Conservation (phyloP, 805 yeast species). For the Spathaspora girioi region DNA sequence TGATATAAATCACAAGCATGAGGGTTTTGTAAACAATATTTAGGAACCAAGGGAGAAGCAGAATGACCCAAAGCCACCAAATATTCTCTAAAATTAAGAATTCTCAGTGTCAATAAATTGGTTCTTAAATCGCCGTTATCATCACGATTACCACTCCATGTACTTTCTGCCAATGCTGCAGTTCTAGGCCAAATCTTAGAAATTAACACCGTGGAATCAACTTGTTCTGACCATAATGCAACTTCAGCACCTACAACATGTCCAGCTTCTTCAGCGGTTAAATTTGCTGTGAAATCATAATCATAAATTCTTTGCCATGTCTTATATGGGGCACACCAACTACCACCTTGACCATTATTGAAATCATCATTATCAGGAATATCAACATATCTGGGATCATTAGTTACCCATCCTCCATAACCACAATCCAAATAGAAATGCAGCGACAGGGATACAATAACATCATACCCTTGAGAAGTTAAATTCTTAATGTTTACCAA, state of each 20-base stretch:
- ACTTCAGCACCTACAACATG: constrained; percentile 39
- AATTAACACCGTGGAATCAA: constrained; percentile 26
- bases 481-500: constrained; percentile 20
- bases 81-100: constrained; percentile 37
- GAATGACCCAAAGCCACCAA: constrained; percentile 30
- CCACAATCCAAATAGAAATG: constrained; percentile 42
- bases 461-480: constrained; percentile 32
- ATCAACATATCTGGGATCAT: constrained; percentile 31
- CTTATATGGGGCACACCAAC: constrained; percentile 43
- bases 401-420: constrained; percentile 31
- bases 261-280: constrained; percentile 23
- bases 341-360: constrained; percentile 30
- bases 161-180: constrained; percentile 38
- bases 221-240: constrained; percentile 39
- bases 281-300: constrained; percentile 27
- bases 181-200: constrained; percentile 37
- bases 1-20: constrained; percentile 31
- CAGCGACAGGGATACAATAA: constrained; percentile 30
- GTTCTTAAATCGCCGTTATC: constrained; percentile 24
- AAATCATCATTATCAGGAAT: constrained; percentile 17
- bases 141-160: constrained; percentile 40
- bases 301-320: constrained; percentile 41
- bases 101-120: constrained; percentile 27
- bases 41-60: constrained; percentile 34
- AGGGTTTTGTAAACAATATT: constrained; percentile 32